Percentiles rank a stretch among this genome's conserved stretches.
These are phyloP conservation scores for Torulaspora pretoriensis DNA, from an alignment of 1,139 yeast genomes.

Conservation along the genomic window DNA sequence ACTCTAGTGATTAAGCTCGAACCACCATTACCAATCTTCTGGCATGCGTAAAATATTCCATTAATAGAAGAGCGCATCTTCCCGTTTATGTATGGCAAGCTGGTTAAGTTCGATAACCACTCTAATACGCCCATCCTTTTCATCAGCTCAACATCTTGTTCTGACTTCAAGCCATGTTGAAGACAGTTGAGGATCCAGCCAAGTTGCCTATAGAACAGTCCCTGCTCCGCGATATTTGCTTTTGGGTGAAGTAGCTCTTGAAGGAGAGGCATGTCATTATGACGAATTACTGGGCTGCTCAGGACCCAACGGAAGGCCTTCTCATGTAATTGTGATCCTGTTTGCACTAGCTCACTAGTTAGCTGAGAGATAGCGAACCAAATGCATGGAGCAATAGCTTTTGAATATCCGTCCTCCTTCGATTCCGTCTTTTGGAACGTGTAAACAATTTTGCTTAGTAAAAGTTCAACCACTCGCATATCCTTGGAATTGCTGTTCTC, in stretches of 20 bases:
- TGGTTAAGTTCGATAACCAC: conserved; percentile 55
- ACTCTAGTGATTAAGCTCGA: conserved; percentile 59
- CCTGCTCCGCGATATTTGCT: conserved; percentile 41
- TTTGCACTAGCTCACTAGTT: conserved; percentile 51
- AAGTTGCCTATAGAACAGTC: conserved; percentile 54
- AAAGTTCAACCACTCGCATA: conserved; percentile 51
- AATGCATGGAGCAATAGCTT: conserved; percentile 40
- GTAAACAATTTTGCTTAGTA: conserved; percentile 56
- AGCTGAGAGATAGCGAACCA: conserved; percentile 51
- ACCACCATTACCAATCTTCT: conserved; percentile 57
- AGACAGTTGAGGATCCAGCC: conserved; percentile 62
- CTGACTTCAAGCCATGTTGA: conserved; percentile 43
- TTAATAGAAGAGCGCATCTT: conserved; percentile 42
- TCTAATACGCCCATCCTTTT: conserved; percentile 57
- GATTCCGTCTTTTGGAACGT: conserved; percentile 38
- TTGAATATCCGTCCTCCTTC: conserved; percentile 20
- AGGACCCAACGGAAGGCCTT: conserved; percentile 58
- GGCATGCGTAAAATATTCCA: conserved; percentile 47
- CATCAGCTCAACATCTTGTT: conserved; percentile 50
- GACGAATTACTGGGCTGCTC: conserved; percentile 43
- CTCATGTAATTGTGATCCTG: conserved; percentile 76
- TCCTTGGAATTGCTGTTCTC: conserved; percentile 50
- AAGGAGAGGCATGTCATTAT: conserved; percentile 63
- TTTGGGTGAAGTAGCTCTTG: conserved; percentile 44
- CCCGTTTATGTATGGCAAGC: conserved; percentile 46